A percentile compares a stretch with the other conserved stretches of the same genome.
Evolutionary conservation across 129 eudicot species (phyloP).

Genomic region (Oenanthe sinensis): DNA sequence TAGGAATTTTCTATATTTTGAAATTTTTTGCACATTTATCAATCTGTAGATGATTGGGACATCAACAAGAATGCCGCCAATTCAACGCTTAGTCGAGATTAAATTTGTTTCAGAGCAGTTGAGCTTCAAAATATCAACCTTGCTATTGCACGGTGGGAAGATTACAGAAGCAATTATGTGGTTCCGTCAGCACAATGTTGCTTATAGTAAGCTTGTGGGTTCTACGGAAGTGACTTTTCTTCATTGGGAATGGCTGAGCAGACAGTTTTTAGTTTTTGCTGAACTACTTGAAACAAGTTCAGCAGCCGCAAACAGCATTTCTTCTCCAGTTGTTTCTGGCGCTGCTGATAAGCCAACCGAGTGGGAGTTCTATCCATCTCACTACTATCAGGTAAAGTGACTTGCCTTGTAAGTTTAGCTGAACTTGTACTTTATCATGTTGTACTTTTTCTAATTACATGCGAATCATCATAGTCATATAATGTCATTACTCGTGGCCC

Average conservation of each 20-base stretch:
- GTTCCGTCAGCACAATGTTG: constrained; percentile 73
- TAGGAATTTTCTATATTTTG: neutral
- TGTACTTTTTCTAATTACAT: neutral
- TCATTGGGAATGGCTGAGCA: constrained; percentile 95
- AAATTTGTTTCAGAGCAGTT: constrained; percentile 79
- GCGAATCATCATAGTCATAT: no score
- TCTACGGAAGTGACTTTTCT: constrained; percentile 59
- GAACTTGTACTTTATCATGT: neutral
- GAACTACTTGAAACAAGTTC: constrained; percentile 84
- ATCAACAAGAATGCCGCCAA: constrained; percentile 79
- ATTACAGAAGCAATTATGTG: constrained; percentile 71
- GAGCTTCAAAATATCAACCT: constrained; percentile 78
- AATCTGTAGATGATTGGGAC: constrained; percentile 68
- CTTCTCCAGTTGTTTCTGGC: constrained; percentile 27
- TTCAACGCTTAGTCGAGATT: constrained; percentile 89
- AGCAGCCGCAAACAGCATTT: constrained; percentile 33
- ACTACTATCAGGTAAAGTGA: constrained; percentile 68
- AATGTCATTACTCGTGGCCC: neutral
- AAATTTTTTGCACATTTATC: constrained; percentile 6
- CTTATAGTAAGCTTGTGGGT: constrained; percentile 63
- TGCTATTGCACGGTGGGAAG: constrained; percentile 89
- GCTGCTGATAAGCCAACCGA: constrained; percentile 53
- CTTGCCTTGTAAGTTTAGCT: constrained; percentile 4
- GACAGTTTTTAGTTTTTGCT: constrained; percentile 86
- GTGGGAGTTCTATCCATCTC: constrained; percentile 74